These are phyloP conservation scores for Neonectria coccinea DNA, from an alignment of 2,329 filamentous ascomycete genomes.

Conservation along the genomic window DNA sequence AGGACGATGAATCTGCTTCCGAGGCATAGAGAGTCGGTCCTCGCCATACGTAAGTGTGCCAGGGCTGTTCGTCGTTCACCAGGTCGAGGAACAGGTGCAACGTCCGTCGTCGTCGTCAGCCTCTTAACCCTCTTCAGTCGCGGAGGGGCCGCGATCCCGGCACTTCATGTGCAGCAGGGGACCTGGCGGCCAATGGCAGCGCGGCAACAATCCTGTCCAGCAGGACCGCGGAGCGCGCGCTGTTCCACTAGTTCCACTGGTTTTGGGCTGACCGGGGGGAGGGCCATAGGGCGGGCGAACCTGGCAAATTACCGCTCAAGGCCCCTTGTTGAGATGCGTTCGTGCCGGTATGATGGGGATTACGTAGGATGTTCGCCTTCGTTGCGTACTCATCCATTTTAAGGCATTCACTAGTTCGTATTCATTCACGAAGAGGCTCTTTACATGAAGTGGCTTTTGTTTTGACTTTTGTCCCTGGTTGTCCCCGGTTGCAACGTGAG, in stretches of 20 bases:
- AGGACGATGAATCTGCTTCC: neutral
- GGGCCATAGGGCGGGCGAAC: slow-evolving; percentile 4
- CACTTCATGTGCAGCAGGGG: slow-evolving; percentile 1
- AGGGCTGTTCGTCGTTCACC: too few species aligned
- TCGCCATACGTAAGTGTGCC: neutral
- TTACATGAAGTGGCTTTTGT: neutral
- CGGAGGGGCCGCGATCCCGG: slow-evolving; percentile 14
- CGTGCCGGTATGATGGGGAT: neutral
- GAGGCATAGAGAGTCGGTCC: neutral
- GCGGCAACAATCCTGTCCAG: neutral
- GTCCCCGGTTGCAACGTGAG: neutral
- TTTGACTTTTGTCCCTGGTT: neutral
- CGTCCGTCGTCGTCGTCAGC: slow-evolving; percentile 38
- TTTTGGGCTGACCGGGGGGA: slow-evolving; percentile 17
- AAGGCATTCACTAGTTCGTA: neutral
- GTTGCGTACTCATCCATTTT: neutral
- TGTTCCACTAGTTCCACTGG: too few species aligned
- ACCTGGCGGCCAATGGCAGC: slow-evolving; percentile 1
- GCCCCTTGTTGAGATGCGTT: neutral
- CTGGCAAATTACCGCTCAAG: slow-evolving; percentile 11
- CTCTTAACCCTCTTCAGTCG: slow-evolving; percentile 15
- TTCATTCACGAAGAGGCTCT: neutral
- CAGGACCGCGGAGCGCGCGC: too few species aligned
- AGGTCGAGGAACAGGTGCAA: neutral
- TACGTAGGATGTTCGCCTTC: neutral